Conservation (phyloP, 495 filamentous ascomycete genomes). For the Talaromyces proteolyticus region DNA sequence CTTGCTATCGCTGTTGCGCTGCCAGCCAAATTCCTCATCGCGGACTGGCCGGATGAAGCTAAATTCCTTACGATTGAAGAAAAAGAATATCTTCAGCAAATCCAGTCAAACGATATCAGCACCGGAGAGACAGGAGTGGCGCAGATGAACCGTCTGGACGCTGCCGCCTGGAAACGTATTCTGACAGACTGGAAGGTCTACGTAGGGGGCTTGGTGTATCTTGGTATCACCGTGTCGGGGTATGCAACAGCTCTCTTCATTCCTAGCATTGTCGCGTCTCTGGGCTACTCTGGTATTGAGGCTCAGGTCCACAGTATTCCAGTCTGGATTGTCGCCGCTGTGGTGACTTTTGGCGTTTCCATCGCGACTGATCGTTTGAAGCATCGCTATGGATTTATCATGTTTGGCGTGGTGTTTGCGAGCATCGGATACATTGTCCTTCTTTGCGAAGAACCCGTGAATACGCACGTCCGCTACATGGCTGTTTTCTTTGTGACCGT, state of each 20-base stretch:
- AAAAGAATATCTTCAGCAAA: constrained; percentile 29
- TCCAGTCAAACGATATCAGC: constrained; percentile 29
- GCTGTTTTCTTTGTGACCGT: constrained; percentile 34
- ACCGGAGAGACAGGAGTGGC: too few relatives aligned
- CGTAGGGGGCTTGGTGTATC: constrained; percentile 31
- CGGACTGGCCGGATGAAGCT: constrained; percentile 36
- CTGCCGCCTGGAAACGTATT: constrained; percentile 30
- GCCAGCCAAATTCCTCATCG: constrained; percentile 40
- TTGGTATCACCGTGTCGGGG: constrained; percentile 34
- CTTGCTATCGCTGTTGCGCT: constrained; percentile 42
- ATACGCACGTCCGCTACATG: constrained; percentile 26
- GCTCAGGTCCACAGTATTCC: constrained; percentile 37
- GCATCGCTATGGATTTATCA: constrained; percentile 35
- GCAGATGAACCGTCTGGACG: constrained; percentile 37
- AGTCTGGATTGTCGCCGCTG: constrained; percentile 31
- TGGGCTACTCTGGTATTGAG: constrained; percentile 29
- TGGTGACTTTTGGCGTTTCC: constrained; percentile 28
- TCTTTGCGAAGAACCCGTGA: constrained; percentile 19
- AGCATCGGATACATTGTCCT: constrained; percentile 36
- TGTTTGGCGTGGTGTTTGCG: constrained; percentile 27
- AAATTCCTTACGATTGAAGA: constrained; percentile 36
- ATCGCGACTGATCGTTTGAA: constrained; percentile 30
- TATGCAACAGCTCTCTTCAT: constrained; percentile 41
- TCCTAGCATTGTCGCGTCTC: constrained; percentile 34
- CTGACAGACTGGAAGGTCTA: constrained; percentile 48